A percentile compares a stretch with the other conserved stretches of the same genome.
Evolutionary conservation across 2,329 filamentous ascomycete genomes (phyloP).

Genomic region (Cryphonectria naterciae): DNA sequence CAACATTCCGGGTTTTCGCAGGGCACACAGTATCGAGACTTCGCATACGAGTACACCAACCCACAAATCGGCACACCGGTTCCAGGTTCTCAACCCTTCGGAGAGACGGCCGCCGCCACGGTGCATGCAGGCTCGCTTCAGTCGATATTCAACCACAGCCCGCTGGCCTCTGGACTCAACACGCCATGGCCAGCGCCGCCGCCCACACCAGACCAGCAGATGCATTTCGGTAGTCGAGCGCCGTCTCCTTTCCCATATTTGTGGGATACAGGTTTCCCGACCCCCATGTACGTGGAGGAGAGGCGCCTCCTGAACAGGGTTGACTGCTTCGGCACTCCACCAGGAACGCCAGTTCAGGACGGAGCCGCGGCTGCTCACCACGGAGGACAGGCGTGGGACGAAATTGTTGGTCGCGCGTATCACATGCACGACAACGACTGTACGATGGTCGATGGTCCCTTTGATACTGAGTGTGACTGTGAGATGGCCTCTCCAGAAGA

Average conservation of each 20-base stretch:
- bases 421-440: not conserved
- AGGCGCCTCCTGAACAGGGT: not conserved
- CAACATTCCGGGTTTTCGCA: not conserved
- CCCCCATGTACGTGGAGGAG: not conserved
- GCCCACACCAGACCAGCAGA: not conserved
- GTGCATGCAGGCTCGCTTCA: not conserved
- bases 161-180: not conserved
- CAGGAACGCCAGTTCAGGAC: not conserved
- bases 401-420: not conserved
- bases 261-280: not conserved
- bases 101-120: not conserved
- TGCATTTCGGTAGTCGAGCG: not conserved
- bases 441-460: not conserved
- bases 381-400: not conserved
- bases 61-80: not conserved
- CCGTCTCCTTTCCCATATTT: not conserved
- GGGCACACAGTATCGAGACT: not conserved
- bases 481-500: not conserved
- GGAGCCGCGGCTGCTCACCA: not conserved
- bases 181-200: not conserved
- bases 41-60: not conserved
- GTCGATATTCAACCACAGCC: not conserved
- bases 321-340: not conserved
- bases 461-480: not conserved
- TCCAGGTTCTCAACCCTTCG: not conserved